phyloP scores from a whole-genome alignment of 306 rosid species.

The Dalbergia cultrata region DNA sequence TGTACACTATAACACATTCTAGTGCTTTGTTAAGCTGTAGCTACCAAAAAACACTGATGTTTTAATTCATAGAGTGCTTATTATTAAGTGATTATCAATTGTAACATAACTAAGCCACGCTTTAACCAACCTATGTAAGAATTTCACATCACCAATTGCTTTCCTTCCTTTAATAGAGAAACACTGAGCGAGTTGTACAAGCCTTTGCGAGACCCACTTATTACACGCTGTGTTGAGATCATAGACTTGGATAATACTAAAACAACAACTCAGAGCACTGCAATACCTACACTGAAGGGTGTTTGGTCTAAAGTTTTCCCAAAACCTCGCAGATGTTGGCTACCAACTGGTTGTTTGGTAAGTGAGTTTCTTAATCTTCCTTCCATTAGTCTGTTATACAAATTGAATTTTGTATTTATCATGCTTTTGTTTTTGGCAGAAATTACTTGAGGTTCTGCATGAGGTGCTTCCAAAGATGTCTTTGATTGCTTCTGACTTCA shows the following conservation, averaged over 20 bases:
- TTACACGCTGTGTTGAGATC: constrained; percentile 77
- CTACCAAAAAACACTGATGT: background rate
- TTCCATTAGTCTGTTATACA: background rate
- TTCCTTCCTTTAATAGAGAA: constrained; percentile 55
- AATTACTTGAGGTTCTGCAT: constrained; percentile 85
- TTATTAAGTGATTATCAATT: constrained; percentile 18
- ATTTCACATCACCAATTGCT: constrained; percentile 27
- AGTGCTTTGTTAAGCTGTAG: constrained; percentile 18
- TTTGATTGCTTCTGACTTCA: constrained; percentile 93
- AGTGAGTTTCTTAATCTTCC: constrained; percentile 46
- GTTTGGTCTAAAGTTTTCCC: constrained; percentile 90
- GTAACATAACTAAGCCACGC: constrained; percentile 16
- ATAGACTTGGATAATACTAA: constrained; percentile 61
- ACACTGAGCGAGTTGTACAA: constrained; percentile 68
- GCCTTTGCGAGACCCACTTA: constrained; percentile 83
- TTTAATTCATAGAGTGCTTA: constrained; percentile 22
- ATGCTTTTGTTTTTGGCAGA: constrained; percentile 58
- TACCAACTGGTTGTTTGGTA: constrained; percentile 98
- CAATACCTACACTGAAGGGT: constrained; percentile 60
- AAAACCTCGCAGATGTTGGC: constrained; percentile 89
- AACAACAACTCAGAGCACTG: constrained; percentile 50
- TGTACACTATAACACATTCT: background rate
- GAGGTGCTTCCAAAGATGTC: constrained; percentile 96
- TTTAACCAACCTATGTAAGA: constrained; percentile 18
- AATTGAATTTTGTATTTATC: constrained; percentile 41